These are phyloP conservation scores for Metschnikowia cubensis DNA, from an alignment of 805 yeast genomes.

Conservation along the genomic window DNA sequence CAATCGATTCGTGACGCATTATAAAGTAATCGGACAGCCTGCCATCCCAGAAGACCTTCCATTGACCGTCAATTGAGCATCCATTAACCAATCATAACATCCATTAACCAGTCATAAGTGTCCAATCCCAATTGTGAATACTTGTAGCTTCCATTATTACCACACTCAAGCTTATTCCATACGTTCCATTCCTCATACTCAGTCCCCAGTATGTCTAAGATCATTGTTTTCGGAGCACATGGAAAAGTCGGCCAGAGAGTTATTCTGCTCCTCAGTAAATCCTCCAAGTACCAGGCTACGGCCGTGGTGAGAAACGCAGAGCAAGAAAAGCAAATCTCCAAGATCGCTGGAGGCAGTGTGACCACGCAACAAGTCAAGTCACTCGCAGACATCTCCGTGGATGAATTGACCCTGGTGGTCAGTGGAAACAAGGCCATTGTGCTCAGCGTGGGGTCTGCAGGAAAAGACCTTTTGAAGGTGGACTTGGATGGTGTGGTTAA, in stretches of 20 bases:
- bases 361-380: slow-evolving; percentile 13
- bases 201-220: slow-evolving; percentile 4
- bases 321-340: slow-evolving; percentile 40
- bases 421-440: slow-evolving; percentile 53
- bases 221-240: slow-evolving; percentile 52
- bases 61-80: too few species aligned
- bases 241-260: slow-evolving; percentile 55
- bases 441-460: slow-evolving; percentile 62
- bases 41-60: too few species aligned
- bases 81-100: too few species aligned
- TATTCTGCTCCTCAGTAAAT: slow-evolving; percentile 29
- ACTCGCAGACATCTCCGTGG: slow-evolving; percentile 33
- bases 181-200: too few species aligned
- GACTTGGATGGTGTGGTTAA: slow-evolving; percentile 62
- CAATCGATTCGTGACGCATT: neutral
- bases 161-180: too few species aligned
- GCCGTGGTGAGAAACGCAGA: slow-evolving; percentile 43
- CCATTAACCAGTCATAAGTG: too few species aligned
- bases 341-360: slow-evolving; percentile 32
- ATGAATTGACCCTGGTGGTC: slow-evolving; percentile 33
- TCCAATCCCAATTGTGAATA: too few species aligned
- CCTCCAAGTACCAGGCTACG: slow-evolving; percentile 24
- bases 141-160: too few species aligned
- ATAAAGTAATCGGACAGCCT: neutral
- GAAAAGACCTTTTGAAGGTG: slow-evolving; percentile 48